Base-by-base conservation (phyloP, 176 grass and related monocot genomes). In the Bonia amplexicaulis region DNA sequence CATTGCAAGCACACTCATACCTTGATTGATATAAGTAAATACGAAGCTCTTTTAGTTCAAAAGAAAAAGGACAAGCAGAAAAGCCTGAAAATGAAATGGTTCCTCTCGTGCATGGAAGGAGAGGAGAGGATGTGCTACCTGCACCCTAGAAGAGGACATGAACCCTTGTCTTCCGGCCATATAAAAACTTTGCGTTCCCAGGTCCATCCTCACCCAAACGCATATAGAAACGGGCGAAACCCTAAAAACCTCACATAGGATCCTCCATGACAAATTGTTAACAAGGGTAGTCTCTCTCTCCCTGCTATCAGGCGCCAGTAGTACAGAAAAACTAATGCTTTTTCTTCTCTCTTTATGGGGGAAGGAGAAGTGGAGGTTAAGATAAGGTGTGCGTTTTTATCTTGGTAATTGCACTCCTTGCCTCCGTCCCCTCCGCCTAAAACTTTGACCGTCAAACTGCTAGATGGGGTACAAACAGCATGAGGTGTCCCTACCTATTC, bases 91-190 rank as follows among this genome's bases (percentile, higher is more conserved):
- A 60, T 23, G 40, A 49, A 73, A 58, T 31, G 73, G 51, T 19
- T 69, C 51, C 51, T 35, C 6, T 25, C 3, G 59, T 60, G 76
- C 68, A 57, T 51, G 73, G 82, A 51, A 65, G 67, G 64, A 68
- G 84, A 65, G 68, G 64, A 68, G 84, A 75, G 79, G 44, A 82
- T 64, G 87, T 87, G 92, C 84, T 84, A 82, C 80, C 87, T 94
- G 90, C 85, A 89, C 88, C 90, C 93, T 86, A 83, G 44, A 85
- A 53, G 93, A 92, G 78, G 93, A 94, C 93, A 94, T 79, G 87
- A 90, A 88, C 90, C 93, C 93, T 88, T 88, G 87, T 94, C 93
- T 90, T 94, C 90, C 87, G 93, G 85, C 82, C 82, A 87, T 84
- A 85, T 52, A 85, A 87, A 83, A 76, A 44, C 78, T 87, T 78